Conservation (phyloP, 805 yeast species). For the Starmerella floris region DNA sequence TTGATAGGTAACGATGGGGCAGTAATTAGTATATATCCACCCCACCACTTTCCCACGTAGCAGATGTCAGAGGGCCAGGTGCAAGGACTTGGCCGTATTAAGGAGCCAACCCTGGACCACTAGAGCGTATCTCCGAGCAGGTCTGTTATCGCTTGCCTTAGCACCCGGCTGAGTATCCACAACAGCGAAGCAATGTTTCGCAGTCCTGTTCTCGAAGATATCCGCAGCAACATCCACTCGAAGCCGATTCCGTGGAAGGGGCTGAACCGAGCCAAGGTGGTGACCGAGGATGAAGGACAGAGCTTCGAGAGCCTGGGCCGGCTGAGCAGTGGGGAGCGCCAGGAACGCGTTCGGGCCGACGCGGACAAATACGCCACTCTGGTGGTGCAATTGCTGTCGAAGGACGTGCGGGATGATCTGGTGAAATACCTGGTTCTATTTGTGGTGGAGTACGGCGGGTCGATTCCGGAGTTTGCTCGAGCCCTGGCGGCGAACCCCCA, state of each 20-base stretch:
- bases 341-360: slow-evolving; percentile 28
- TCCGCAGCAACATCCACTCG: slow-evolving; percentile 48
- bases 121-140: too few species aligned
- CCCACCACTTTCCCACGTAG: too few species aligned
- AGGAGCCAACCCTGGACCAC: too few species aligned
- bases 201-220: slow-evolving; percentile 27
- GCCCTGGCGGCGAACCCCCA: slow-evolving; percentile 35
- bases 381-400: slow-evolving; percentile 41
- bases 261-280: slow-evolving; percentile 56
- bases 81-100: too few species aligned
- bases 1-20: too few species aligned
- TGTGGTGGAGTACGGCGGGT: slow-evolving; percentile 39
- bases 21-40: too few species aligned
- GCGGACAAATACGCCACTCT: slow-evolving; percentile 43
- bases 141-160: background rate
- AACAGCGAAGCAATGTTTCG: slow-evolving; percentile 10
- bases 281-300: slow-evolving; percentile 56
- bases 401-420: slow-evolving; percentile 47
- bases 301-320: slow-evolving; percentile 42
- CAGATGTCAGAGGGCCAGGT: too few species aligned
- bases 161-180: too few species aligned
- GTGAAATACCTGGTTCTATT: slow-evolving; percentile 51
- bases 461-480: slow-evolving; percentile 22
- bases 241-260: slow-evolving; percentile 90
- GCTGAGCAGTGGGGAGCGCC: slow-evolving; percentile 27